These are phyloP conservation scores for Smithsoniella earleae DNA, from an alignment of 163 green algal genomes.

Conservation along the genomic window DNA sequence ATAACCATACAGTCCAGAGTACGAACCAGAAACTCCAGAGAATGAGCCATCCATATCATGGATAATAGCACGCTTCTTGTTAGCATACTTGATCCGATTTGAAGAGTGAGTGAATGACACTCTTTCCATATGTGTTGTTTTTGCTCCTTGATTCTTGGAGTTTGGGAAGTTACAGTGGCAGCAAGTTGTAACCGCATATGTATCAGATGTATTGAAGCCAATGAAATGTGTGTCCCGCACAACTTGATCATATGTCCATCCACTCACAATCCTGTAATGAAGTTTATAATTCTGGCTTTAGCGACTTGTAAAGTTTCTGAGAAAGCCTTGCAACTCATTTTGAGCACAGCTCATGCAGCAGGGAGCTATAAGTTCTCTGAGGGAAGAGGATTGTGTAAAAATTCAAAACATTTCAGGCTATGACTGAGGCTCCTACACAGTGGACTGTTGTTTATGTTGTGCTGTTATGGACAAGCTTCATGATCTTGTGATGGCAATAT, in stretches of 20 bases:
- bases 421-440: no score
- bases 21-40: slow-evolving; percentile 16
- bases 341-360: no score
- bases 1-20: background rate
- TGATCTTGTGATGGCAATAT: no score
- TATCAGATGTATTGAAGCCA: slow-evolving; percentile 30
- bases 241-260: slow-evolving; percentile 31
- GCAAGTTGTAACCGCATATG: slow-evolving; percentile 30
- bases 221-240: slow-evolving; percentile 32
- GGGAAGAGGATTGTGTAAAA: no score
- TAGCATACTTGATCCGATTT: slow-evolving; percentile 30
- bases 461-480: no score
- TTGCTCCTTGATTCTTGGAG: slow-evolving; percentile 34
- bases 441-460: no score
- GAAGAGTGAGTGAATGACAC: slow-evolving; percentile 29
- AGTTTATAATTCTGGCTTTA: no score
- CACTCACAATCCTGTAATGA: slow-evolving; percentile 31
- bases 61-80: slow-evolving; percentile 20
- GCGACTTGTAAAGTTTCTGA: no score
- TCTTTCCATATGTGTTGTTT: slow-evolving; percentile 29
- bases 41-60: slow-evolving; percentile 32
- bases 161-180: slow-evolving; percentile 39
- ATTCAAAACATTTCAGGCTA: no score
- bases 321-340: no score
- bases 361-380: no score